Evolutionary conservation across 208 protist species (phyloP), one percentile per base, ranked within the genome.

Genomic region (Leptomonas seymouri): DNA sequence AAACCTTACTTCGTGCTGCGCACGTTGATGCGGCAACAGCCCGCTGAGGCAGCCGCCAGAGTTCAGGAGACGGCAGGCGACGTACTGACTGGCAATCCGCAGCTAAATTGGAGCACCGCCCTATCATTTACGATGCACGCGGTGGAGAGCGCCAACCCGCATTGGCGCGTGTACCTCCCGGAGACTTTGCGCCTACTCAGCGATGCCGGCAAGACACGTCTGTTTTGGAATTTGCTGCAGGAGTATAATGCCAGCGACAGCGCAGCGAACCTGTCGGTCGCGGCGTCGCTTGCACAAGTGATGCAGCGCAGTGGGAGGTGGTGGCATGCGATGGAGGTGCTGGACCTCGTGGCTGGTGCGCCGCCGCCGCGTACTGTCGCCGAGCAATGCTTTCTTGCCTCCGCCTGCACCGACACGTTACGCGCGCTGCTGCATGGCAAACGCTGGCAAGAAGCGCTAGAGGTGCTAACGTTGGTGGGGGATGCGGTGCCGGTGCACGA

Each of bases 101-200:
- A 59, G 15, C 49, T 80, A 12, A 82, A 77, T 25, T 94, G 89
- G 86, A 50, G 66, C 54, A 76, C 56, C 0, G 84, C 86, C 23
- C 74, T 94, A 21, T 25, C 61, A 27, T 74, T 81, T 11, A 80
- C 81, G 61, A 62, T 61, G 45, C 71, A 71, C 28, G 48, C 49
- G 39, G 55, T 86, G 45, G 60, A 66, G 21, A 21, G 28, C 48
- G 54, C 59, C n/a, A 50, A 71, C n/a, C 67, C 67, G 27, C 61
- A 70, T n/a, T 92, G 87, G 87, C 87, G 78, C 31, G 45, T 71
- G 18, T 53, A 62, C 31, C 62, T 93, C 8, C 80, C 84, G 2
- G 58, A 61, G 14, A 88, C 86, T 20, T 66, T 95, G 56, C 83
- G 90, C 20, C 78, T 95, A n/a, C 80, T 95, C 25, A 92, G 87